Conservation (phyloP, 1,284 basidiomycete genomes). For the Boletus hoseneyae region DNA sequence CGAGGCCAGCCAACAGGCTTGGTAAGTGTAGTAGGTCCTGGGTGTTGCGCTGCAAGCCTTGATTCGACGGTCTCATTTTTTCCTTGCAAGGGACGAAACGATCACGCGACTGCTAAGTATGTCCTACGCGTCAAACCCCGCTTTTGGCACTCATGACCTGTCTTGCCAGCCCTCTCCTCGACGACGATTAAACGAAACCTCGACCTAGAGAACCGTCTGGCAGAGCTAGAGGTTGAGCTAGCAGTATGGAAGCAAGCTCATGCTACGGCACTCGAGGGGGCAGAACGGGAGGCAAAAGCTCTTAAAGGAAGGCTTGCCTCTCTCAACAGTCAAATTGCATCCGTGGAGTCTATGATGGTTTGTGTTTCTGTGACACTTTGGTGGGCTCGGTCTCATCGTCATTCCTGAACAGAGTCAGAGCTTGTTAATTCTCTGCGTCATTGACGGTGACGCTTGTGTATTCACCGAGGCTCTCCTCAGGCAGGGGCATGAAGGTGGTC, state of each 20-base stretch:
- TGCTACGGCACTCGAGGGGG: conserved; percentile 51
- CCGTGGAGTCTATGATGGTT: conserved; percentile 55
- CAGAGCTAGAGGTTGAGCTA: conserved; percentile 66
- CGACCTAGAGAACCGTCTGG: conserved; percentile 57
- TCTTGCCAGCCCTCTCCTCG: conserved; percentile 52
- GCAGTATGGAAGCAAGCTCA: conserved; percentile 69
- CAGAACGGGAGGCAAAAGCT: conserved; percentile 56
- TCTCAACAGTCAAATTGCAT: conserved; percentile 58
- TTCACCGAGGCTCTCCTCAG: conserved; percentile 56
- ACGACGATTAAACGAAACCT: conserved; percentile 60
- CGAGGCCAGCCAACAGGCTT: conserved; percentile 58
- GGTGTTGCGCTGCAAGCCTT: conserved; percentile 19
- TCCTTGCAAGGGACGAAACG: conserved; percentile 56
- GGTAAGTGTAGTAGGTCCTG: conserved; percentile 40
- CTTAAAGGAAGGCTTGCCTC: conserved; percentile 61
- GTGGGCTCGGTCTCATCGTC: conserved; percentile 10
- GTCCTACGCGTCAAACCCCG: conserved; percentile 14
- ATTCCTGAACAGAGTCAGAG: conserved; percentile 46
- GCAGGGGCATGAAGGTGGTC: conserved; percentile 67
- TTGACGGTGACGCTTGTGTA: conserved; percentile 69
- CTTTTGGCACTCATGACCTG: conserved; percentile 11
- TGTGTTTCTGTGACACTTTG: conserved; percentile 14
- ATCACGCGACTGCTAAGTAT: conserved; percentile 57
- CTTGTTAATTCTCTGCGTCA: conserved; percentile 65
- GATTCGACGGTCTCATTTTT: conserved; percentile 21